phyloP scores from a whole-genome alignment of 768 basidiomycete genomes.

The Pulveroboletus sp. region DNA sequence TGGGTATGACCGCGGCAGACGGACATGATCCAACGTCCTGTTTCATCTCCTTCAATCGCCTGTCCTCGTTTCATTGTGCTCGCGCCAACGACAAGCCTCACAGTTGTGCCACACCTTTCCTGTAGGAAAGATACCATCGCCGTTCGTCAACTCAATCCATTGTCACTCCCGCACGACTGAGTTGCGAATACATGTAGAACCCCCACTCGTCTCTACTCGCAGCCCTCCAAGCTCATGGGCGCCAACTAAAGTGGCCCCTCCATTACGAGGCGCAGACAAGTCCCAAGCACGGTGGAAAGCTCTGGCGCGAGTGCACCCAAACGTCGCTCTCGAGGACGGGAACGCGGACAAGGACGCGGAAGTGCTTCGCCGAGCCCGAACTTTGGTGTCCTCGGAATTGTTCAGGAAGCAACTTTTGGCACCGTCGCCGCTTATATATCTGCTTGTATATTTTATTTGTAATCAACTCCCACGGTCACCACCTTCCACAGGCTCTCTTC shows the following conservation, averaged over 20 bases:
- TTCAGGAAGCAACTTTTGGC: conserved; percentile 35
- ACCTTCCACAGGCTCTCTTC: too few species aligned
- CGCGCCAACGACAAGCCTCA: too few species aligned
- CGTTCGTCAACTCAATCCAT: too few species aligned
- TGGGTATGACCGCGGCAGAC: too few species aligned
- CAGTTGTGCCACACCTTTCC: too few species aligned
- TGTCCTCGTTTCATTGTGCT: too few species aligned
- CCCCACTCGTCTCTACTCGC: conserved; percentile 34
- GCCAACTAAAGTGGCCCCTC: conserved; percentile 71
- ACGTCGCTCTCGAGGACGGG: conserved; percentile 75
- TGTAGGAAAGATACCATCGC: too few species aligned
- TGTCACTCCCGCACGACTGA: too few species aligned
- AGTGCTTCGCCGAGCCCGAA: conserved; percentile 82
- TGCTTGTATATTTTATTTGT: conserved; percentile 34
- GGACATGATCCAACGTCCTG: too few species aligned
- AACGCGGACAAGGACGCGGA: conserved; percentile 92
- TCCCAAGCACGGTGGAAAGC: conserved; percentile 28
- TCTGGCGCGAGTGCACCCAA: conserved; percentile 35
- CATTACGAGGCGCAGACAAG: conserved; percentile 36
- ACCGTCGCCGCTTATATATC: conserved; percentile 11
- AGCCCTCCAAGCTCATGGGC: conserved; percentile 54
- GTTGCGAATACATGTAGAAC: conserved; percentile 30
- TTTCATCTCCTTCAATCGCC: too few species aligned
- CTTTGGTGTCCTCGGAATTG: conserved; percentile 86
- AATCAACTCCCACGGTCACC: conserved; percentile 37